Base-by-base conservation (phyloP, 129 eudicot species). In the Smallanthus sonchifolius region DNA sequence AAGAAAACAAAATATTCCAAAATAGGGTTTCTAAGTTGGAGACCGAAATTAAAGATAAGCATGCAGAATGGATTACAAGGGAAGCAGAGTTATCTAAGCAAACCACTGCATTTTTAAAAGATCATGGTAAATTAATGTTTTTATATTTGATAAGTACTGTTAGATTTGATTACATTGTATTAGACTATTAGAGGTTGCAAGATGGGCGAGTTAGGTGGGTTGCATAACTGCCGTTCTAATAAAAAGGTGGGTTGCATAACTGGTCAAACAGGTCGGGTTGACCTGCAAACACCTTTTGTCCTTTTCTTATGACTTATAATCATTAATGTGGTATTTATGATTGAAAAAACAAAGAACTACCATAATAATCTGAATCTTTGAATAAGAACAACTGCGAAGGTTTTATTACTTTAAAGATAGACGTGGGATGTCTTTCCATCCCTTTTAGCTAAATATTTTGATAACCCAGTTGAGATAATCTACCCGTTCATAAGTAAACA, bases 1-100 rank as follows among this genome's bases (percentile, higher is more conserved):
- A 83, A 84, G 94, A 87, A 78, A 78, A 83, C 56, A 89, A 83
- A 68, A 66, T 55, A 37, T 62, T 60, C 77, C 78, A 69, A 62
- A 80, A 77, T 15, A 82, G 68, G 76, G 76, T 81, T 71, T 79
- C 54, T 19, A 74, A 76, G 67, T 47, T 88, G 82, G 91, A 88
- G 78, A 59, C 79, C 60, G 89, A 89, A 72, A 67, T 66, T 84
- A 63, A 75, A 70, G 83, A 82, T 39, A 83, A 82, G 77, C 73
- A 35, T 73, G 85, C 56, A 30, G 73, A 78, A 70, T 47, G 63
- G 83, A 82, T 74, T 72, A 82, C 80, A 57, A 85, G 85, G 77
- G 92, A 87, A 74, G 81, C 52, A 43, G 91, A 88, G 64, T 61
- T 83, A 36, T 82, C 85, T 68, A 59, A 67, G 38, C 75, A 68